Percentiles rank a stretch among this genome's conserved stretches.
Evolutionary conservation across 129 eudicot species (phyloP).

Genomic region (Tanacetum coccineum): DNA sequence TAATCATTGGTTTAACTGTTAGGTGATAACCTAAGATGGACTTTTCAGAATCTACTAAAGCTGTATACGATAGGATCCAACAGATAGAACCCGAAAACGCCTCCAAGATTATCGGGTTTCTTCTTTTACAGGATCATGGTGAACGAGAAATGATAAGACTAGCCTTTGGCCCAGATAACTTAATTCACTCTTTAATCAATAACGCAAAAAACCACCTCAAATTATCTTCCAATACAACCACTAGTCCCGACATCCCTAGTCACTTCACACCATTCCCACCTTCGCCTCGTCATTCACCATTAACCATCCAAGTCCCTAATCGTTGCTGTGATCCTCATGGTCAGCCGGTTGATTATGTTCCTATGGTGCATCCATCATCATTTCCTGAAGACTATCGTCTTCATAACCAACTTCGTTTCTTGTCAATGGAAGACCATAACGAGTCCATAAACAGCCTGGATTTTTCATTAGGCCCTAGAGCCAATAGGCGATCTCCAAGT

Average conservation of each 20-base stretch:
- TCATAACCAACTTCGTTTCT: constrained; percentile 43
- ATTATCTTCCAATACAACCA: constrained; percentile 30
- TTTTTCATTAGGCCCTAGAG: constrained; percentile 44
- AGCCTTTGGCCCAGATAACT: constrained; percentile 54
- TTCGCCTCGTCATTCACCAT: constrained; percentile 35
- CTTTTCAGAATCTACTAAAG: constrained; percentile 43
- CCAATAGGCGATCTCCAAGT: constrained; percentile 54
- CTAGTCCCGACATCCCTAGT: constrained; percentile 35
- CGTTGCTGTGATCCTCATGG: constrained; percentile 41
- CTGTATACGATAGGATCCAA: constrained; percentile 43
- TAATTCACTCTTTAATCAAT: constrained; percentile 33
- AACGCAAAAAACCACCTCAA: constrained; percentile 36
- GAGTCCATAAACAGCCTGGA: constrained; percentile 37
- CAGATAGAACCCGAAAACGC: constrained; percentile 51
- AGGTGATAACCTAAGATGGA: constrained; percentile 44
- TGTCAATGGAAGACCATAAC: constrained; percentile 48
- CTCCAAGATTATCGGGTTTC: constrained; percentile 49
- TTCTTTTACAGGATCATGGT: constrained; percentile 48
- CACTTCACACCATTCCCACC: constrained; percentile 44
- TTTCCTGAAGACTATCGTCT: constrained; percentile 42
- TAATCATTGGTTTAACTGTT: constrained; percentile 12
- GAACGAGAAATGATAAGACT: constrained; percentile 52
- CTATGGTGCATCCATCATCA: constrained; percentile 30
- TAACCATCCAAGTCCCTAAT: constrained; percentile 33
- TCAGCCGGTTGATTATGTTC: constrained; percentile 39